Conservation (phyloP, 352 stramenopile species). For the Pythium aquatile region DNA sequence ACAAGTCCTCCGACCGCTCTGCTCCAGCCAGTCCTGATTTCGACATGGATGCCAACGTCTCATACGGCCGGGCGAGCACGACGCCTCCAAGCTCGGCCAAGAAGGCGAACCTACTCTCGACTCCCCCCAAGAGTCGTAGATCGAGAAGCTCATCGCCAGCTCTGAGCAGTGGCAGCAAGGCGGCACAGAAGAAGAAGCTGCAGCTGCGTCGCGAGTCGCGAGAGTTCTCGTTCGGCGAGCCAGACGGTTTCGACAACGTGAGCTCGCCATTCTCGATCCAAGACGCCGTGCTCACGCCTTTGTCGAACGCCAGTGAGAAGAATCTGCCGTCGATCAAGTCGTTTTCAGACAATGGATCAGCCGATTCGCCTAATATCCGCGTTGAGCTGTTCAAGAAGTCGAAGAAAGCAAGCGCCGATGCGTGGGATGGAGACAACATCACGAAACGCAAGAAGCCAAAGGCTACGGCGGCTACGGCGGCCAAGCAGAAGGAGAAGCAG, state of each 20-base stretch:
- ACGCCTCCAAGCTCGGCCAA: constrained; percentile 2
- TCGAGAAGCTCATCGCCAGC: not conserved
- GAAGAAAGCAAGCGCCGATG: constrained; percentile 26
- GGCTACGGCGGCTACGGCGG: constrained; percentile 13
- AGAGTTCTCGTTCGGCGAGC: constrained; percentile 34
- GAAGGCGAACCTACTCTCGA: not conserved
- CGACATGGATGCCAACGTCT: constrained; percentile 14
- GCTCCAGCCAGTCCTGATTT: not conserved
- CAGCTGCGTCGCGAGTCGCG: constrained; percentile 21
- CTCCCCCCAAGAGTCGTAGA: constrained; percentile 12
- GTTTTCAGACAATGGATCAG: constrained; percentile 49
- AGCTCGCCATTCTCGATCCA: constrained; percentile 61
- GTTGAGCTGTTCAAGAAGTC: constrained; percentile 48
- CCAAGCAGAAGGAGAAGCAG: constrained; percentile 30
- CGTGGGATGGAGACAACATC: constrained; percentile 31
- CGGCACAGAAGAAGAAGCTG: constrained; percentile 23
- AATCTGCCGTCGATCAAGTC: constrained; percentile 53
- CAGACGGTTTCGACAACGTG: constrained; percentile 24
- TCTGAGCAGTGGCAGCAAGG: constrained; percentile 20
- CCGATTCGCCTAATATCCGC: constrained; percentile 46
- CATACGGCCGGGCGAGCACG: constrained; percentile 12
- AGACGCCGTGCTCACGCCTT: constrained; percentile 54
- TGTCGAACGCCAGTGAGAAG: constrained; percentile 72
- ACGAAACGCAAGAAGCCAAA: constrained; percentile 32
- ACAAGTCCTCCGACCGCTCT: constrained; percentile 4